phyloP scores from a whole-genome alignment of 2,329 filamentous ascomycete species.

The Helotiales sp. region DNA sequence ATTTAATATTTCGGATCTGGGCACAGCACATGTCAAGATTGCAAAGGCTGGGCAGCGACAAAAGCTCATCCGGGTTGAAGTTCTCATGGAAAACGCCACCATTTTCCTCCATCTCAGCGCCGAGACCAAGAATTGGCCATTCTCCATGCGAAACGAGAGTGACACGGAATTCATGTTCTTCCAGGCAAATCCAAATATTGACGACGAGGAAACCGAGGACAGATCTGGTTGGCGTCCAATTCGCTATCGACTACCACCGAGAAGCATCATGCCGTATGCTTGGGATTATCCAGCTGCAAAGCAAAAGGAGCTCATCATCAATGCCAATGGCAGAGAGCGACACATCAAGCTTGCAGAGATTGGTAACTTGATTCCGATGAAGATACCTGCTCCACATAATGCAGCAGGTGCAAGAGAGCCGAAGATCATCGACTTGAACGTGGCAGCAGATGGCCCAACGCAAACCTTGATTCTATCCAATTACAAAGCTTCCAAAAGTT shows the following conservation, averaged over 20 bases:
- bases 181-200: constrained; percentile 90
- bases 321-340: constrained; percentile 77
- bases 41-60: constrained; percentile 90
- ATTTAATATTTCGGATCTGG: constrained; percentile 95
- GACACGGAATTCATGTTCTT: constrained; percentile 96
- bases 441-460: constrained; percentile 92
- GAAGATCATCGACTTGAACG: constrained; percentile 96
- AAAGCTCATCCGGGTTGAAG: constrained; percentile 82
- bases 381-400: constrained; percentile 63
- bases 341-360: constrained; percentile 97
- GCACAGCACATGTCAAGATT: constrained; percentile 90
- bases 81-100: constrained; percentile 90
- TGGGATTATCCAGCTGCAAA: constrained; percentile 99
- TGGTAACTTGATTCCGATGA: constrained; percentile 94
- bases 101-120: constrained; percentile 90
- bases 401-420: constrained; percentile 63
- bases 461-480: constrained; percentile 94
- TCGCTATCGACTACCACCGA: constrained; percentile 85
- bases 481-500: constrained; percentile 88
- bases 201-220: constrained; percentile 86
- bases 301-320: constrained; percentile 88
- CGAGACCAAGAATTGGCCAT: constrained; percentile 96
- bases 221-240: constrained; percentile 90
- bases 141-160: constrained; percentile 98
- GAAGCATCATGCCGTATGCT: constrained; percentile 99